These are phyloP conservation scores for Naegleria lovaniensis DNA, from an alignment of 208 protist species.

Conservation along the genomic window DNA sequence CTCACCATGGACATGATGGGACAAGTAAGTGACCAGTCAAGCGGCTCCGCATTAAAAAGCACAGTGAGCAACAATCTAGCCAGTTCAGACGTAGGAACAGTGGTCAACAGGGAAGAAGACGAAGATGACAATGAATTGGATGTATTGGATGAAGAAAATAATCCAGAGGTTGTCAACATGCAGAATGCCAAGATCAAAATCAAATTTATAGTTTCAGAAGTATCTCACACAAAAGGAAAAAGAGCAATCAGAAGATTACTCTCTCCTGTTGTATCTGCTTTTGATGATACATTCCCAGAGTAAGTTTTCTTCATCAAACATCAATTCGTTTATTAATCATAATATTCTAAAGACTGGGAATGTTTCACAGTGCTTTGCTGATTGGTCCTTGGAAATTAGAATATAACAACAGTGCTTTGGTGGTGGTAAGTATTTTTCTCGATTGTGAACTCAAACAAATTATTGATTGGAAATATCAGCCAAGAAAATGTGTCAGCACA, in stretches of 20 bases:
- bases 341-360: background rate
- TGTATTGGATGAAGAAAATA: background rate
- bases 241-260: background rate
- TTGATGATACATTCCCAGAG: background rate
- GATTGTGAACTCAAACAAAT: background rate
- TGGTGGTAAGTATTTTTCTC: background rate
- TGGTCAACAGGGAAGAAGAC: background rate
- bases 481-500: background rate
- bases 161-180: background rate
- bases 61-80: background rate
- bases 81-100: background rate
- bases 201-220: background rate
- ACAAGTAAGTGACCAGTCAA: background rate
- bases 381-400: constrained; percentile 25
- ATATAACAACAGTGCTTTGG: background rate
- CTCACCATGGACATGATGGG: background rate
- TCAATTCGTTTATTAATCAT: background rate
- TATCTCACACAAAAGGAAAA: background rate
- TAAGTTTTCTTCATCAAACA: background rate
- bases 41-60: background rate
- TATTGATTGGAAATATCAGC: background rate
- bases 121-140: background rate
- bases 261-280: background rate
- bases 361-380: background rate
- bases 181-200: background rate